A percentile compares a stretch with the other conserved stretches of the same genome.
phyloP scores from a whole-genome alignment of 2,329 filamentous ascomycete genomes.

The Cadophora sp. region DNA sequence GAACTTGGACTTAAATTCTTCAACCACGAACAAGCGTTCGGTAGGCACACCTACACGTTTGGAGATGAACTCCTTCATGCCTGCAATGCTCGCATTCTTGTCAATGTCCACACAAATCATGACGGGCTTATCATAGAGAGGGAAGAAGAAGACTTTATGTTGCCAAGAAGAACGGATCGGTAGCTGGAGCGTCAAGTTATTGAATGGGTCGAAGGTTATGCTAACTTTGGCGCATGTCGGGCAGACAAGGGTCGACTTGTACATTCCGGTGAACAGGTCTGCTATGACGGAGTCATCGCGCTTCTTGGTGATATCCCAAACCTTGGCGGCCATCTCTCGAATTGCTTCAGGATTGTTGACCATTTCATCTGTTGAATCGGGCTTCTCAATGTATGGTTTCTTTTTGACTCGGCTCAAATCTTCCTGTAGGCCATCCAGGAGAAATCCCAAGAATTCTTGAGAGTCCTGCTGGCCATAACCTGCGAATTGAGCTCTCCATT shows the following conservation, averaged over 20 bases:
- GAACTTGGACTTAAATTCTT: slow-evolving; percentile 84
- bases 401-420: slow-evolving; percentile 92
- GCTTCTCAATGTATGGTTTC: slow-evolving; percentile 97
- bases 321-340: slow-evolving; percentile 82
- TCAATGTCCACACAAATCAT: slow-evolving; percentile 80
- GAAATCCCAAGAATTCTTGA: slow-evolving; percentile 93
- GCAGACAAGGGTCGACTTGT: slow-evolving; percentile 96
- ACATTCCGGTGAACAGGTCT: slow-evolving; percentile 96
- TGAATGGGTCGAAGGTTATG: slow-evolving; percentile 98
- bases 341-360: slow-evolving; percentile 83
- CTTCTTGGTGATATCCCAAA: slow-evolving; percentile 89
- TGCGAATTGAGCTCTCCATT: slow-evolving; percentile 84
- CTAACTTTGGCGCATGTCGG: slow-evolving; percentile 92
- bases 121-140: slow-evolving; percentile 74
- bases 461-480: slow-evolving; percentile 97
- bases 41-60: slow-evolving; percentile 68
- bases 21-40: slow-evolving; percentile 76
- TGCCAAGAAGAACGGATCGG: slow-evolving; percentile 86
- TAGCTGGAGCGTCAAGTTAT: slow-evolving; percentile 88
- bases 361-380: slow-evolving; percentile 97
- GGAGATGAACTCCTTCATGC: slow-evolving; percentile 74
- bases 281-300: slow-evolving; percentile 95
- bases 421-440: slow-evolving; percentile 93
- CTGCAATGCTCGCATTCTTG: slow-evolving; percentile 73
- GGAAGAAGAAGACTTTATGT: slow-evolving; percentile 77